Conservation (phyloP, 495 filamentous ascomycete genomes). For the Talaromyces wortmannii region DNA sequence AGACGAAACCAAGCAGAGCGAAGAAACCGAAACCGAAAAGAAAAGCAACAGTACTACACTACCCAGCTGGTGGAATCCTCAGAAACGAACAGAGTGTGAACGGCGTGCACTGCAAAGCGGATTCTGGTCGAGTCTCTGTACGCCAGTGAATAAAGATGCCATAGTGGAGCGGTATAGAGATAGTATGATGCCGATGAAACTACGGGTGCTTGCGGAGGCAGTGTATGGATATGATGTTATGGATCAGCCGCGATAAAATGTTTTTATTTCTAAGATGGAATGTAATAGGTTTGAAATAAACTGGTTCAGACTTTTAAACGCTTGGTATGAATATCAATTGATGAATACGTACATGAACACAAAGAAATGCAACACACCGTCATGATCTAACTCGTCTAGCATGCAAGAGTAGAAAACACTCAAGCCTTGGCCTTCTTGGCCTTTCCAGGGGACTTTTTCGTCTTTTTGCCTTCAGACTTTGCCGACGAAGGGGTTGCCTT, state of each 20-base stretch:
- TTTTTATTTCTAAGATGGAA: no score
- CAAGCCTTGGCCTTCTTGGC: conserved; percentile 12
- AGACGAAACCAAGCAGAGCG: background rate
- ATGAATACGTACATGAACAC: background rate
- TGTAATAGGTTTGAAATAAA: background rate
- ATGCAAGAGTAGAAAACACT: background rate
- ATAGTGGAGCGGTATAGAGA: conserved; percentile 31
- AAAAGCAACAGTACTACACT: conserved; percentile 15
- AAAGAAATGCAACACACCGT: no score
- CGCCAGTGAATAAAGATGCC: conserved; percentile 21
- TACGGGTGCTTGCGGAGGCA: conserved; percentile 23
- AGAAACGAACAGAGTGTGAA: conserved; percentile 20
- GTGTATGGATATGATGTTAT: conserved; percentile 12
- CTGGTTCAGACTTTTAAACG: background rate
- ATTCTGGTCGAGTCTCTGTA: conserved; percentile 10
- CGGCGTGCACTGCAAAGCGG: conserved; percentile 9
- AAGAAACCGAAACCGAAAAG: background rate
- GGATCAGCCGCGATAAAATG: background rate
- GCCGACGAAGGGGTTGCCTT: conserved; percentile 10
- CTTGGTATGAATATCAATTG: background rate
- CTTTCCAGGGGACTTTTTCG: conserved; percentile 26
- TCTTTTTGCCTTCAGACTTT: conserved; percentile 19
- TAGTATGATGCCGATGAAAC: conserved; percentile 31
- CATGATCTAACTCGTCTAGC: no score
- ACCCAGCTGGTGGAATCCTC: conserved; percentile 31